Conservation (phyloP, 2,329 filamentous ascomycete genomes). For the Nemania serpens region DNA sequence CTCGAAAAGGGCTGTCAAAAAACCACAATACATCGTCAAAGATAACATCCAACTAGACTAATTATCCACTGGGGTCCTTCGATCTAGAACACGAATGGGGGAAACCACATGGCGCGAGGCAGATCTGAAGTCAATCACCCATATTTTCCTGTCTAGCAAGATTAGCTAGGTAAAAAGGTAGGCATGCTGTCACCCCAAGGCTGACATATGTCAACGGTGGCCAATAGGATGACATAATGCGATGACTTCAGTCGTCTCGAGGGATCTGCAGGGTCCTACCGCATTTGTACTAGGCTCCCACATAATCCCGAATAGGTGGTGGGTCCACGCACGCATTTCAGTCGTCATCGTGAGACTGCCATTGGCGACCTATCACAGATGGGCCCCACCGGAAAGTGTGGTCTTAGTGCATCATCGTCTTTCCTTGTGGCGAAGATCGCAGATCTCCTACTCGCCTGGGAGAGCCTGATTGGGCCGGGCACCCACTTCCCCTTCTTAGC, state of each 20-base stretch:
- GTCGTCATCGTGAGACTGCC: conserved; percentile 28
- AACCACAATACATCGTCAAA: not conserved
- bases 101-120: conserved; percentile 3
- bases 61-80: no score
- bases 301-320: conserved; percentile 6
- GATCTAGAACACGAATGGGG: not conserved
- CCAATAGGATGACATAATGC: conserved; percentile 41
- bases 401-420: conserved; percentile 37
- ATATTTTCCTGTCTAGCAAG: no score
- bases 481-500: conserved; percentile 35
- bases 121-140: not conserved
- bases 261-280: conserved; percentile 44
- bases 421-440: conserved; percentile 36
- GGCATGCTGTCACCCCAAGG: conserved; percentile 16
- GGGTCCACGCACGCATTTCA: conserved; percentile 2
- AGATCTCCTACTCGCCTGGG: conserved; percentile 24
- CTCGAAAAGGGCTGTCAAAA: not conserved
- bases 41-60: not conserved
- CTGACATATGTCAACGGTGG: conserved; percentile 24
- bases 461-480: conserved; percentile 34
- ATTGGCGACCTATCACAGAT: conserved; percentile 33
- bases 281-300: not conserved
- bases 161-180: not conserved
- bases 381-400: conserved; percentile 10
- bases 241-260: conserved; percentile 39